Base-by-base conservation (phyloP, 306 rosid genomes). In the Vachellia pachyceras region DNA sequence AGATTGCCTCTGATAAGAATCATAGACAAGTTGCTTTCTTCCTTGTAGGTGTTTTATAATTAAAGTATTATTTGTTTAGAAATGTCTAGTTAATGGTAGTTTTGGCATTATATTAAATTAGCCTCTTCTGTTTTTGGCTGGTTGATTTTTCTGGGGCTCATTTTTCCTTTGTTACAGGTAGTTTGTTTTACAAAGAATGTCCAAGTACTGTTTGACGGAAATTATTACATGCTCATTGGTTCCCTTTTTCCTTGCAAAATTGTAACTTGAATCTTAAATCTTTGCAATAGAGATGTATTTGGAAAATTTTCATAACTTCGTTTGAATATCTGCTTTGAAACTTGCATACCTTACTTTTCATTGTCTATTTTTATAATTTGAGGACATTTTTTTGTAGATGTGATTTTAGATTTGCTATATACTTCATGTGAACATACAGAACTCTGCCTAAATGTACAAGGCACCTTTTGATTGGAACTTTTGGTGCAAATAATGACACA, bases 1-100 rank as follows among this genome's bases (percentile, higher is more conserved):
- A 96, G 78, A 98, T 96, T 72, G 98, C 99, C 63, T 86, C 99
- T 39, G 94, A 96, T 83, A 96, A 93, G 89, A 93, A 86, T 83
- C 99, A 96, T 86, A 88, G 97, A 93, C 99, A 92, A 85, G 98
- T 96, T 87, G 99, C 99, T 37, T 93, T 96, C 90, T 96, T 96
- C 91, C 99, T 96, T 80, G 99, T 96, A 92, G 77, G 99, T 95
- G 84, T 79, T 87, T 77, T 87, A 46, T 91, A 79, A 83, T 82
- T 79, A 82, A 82, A 74, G 76, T 42, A 23, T 71, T 82, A 76
- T 72, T 89, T 89, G 80, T 80, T 80, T 81, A 76, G 82, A 82
- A 71, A 78, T 86, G 61, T 71, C 66, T 61, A 79, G 77, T 85
- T 36, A 22, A 65, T 72, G 65, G 44, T 37, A 50, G 39, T 40